Percentiles rank a stretch among this genome's conserved stretches.
phyloP scores from a whole-genome alignment of 2,329 filamentous ascomycete species.

The Magnaporthiopsis rhizophila region DNA sequence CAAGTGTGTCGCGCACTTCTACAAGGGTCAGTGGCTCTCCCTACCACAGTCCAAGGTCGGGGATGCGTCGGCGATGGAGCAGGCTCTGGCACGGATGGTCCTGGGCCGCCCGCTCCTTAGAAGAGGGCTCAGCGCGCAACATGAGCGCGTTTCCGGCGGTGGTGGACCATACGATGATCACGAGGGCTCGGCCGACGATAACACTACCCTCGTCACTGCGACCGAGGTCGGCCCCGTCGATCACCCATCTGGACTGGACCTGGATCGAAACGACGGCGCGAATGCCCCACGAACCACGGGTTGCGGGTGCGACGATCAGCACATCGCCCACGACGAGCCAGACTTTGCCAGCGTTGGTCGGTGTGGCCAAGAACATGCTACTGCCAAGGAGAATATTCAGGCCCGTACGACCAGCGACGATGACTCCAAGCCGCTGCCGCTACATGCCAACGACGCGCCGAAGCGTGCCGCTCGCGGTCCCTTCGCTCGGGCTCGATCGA shows the following conservation, averaged over 20 bases:
- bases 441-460: background rate
- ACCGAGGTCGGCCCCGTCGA: background rate
- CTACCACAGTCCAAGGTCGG: background rate
- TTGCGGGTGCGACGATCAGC: background rate
- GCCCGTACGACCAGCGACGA: no score
- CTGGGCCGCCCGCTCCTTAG: background rate
- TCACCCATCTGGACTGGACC: background rate
- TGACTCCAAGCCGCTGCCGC: background rate
- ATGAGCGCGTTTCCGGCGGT: background rate
- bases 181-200: background rate
- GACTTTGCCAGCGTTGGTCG: background rate
- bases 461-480: no score
- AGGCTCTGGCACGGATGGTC: background rate
- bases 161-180: background rate
- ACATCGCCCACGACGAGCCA: background rate
- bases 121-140: background rate
- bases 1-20: background rate
- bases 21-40: constrained; percentile 3
- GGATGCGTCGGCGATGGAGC: background rate
- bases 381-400: background rate
- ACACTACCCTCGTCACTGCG: background rate
- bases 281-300: background rate
- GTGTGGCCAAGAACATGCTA: background rate
- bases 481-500: background rate
- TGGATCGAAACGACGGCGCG: background rate